Conservation (phyloP, 2,329 filamentous ascomycete genomes). For the Aspergillus pseudoterreus region DNA sequence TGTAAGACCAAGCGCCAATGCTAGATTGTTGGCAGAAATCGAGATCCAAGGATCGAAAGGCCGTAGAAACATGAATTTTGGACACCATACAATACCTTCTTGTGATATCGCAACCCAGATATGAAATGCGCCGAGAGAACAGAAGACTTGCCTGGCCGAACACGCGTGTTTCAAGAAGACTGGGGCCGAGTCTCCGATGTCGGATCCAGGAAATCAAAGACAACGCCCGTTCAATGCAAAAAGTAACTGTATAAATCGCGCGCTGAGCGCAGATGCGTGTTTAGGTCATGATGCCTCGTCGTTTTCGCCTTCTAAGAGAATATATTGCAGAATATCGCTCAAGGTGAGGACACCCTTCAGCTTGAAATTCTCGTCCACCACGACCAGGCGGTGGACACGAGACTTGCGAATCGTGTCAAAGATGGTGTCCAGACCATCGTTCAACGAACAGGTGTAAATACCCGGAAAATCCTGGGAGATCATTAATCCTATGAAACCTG, state of each 20-base stretch:
- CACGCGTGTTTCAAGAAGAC: not conserved
- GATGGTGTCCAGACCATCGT: constrained; percentile 89
- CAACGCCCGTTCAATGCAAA: constrained; percentile 36
- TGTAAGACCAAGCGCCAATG: constrained; percentile 23
- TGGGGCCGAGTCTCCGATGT: not conserved
- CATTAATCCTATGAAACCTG: constrained; percentile 7
- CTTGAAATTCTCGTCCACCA: constrained; percentile 84
- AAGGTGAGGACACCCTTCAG: constrained; percentile 87
- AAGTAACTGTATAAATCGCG: constrained; percentile 21
- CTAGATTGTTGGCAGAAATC: constrained; percentile 9
- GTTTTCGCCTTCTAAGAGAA: constrained; percentile 75
- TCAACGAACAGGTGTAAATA: constrained; percentile 91
- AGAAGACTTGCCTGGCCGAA: not conserved
- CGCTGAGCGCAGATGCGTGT: constrained; percentile 1
- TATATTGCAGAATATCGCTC: constrained; percentile 94
- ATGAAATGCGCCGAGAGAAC: constrained; percentile 8
- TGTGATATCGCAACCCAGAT: constrained; percentile 16
- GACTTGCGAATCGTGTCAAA: constrained; percentile 97
- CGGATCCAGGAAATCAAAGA: constrained; percentile 1
- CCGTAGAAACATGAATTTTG: constrained; percentile 11
- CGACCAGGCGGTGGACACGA: constrained; percentile 84
- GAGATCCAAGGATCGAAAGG: constrained; percentile 4
- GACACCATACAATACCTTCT: constrained; percentile 26
- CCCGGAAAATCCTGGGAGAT: constrained; percentile 74
- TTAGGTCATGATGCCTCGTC: constrained; percentile 42